Evolutionary conservation across 805 yeast genomes (phyloP).

Genomic region (Isabelozyma rhagii): DNA sequence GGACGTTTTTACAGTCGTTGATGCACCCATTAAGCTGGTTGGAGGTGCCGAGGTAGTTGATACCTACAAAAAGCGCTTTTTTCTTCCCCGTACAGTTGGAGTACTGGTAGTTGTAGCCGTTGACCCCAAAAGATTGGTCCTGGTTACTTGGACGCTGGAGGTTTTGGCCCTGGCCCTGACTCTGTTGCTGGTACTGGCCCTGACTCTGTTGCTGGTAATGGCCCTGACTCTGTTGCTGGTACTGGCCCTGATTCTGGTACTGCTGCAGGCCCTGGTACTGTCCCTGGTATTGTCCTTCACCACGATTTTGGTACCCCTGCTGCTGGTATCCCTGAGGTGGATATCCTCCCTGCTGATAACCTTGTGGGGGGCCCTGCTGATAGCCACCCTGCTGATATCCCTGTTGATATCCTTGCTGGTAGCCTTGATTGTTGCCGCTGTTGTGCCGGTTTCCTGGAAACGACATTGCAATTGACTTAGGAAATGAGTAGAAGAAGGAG

Average conservation of each 20-base stretch:
- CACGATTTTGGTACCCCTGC: background rate
- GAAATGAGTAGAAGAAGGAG: background rate
- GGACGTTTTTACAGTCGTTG: conserved; percentile 65
- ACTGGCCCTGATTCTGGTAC: conserved; percentile 3
- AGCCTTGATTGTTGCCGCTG: background rate
- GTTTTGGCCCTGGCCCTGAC: background rate
- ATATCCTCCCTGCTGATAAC: background rate
- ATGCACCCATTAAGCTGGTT: conserved; percentile 74
- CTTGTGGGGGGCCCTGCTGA: background rate
- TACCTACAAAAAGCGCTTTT: conserved; percentile 76
- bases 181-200: background rate
- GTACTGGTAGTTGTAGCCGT: conserved; percentile 47
- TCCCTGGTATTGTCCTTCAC: conserved; percentile 1
- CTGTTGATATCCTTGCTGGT: background rate
- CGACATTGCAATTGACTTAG: background rate
- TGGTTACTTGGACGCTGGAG: conserved; percentile 7
- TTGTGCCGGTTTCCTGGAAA: background rate
- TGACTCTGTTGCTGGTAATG: conserved; percentile 1
- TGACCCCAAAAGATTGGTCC: conserved; percentile 13
- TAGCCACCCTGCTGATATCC: background rate
- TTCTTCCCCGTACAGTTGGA: conserved; percentile 69
- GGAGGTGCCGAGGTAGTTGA: conserved; percentile 66
- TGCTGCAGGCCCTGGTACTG: conserved; percentile 2
- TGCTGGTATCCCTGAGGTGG: background rate
- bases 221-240: conserved; percentile 5